Evolutionary conservation across 169 alveolate species (phyloP).

Genomic region (Plasmodium inui): DNA sequence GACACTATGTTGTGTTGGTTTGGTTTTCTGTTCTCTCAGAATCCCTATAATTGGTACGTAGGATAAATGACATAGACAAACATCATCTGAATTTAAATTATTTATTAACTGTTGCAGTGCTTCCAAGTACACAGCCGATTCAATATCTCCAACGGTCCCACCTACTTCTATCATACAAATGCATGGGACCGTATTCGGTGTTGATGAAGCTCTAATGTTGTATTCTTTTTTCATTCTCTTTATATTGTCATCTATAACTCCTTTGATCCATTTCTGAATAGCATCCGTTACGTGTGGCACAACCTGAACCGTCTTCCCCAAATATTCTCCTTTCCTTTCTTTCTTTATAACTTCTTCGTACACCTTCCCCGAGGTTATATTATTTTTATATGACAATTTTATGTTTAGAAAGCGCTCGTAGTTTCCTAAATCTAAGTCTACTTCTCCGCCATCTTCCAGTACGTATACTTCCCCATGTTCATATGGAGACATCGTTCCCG

Average conservation of each 20-base stretch:
- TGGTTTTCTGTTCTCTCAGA: conserved; percentile 94
- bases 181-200: conserved; percentile 87
- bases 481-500: conserved; percentile 98
- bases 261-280: conserved; percentile 89
- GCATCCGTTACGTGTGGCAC: conserved; percentile 88
- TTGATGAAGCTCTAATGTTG: conserved; percentile 5
- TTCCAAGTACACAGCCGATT: conserved; percentile 94
- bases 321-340: conserved; percentile 95
- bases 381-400: conserved; percentile 89
- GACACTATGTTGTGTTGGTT: conserved; percentile 96
- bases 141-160: conserved; percentile 98
- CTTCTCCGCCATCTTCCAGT: conserved; percentile 98
- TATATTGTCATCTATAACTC: conserved; percentile 83
- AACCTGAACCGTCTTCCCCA: conserved; percentile 97
- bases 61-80: conserved; percentile 90
- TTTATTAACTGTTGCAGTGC: conserved; percentile 92
- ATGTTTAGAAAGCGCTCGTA: conserved; percentile 95
- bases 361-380: conserved; percentile 96
- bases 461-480: conserved; percentile 98
- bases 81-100: conserved; percentile 88
- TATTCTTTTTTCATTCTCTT: conserved; percentile 73
- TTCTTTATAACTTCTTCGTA: conserved; percentile 90
- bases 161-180: conserved; percentile 97
- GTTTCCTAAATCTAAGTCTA: conserved; percentile 98
- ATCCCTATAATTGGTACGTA: conserved; percentile 90